Evolutionary conservation across 2,329 filamentous ascomycete genomes (phyloP), one percentile per base, ranked within the genome.

Genomic region (Elsinoe australis): DNA sequence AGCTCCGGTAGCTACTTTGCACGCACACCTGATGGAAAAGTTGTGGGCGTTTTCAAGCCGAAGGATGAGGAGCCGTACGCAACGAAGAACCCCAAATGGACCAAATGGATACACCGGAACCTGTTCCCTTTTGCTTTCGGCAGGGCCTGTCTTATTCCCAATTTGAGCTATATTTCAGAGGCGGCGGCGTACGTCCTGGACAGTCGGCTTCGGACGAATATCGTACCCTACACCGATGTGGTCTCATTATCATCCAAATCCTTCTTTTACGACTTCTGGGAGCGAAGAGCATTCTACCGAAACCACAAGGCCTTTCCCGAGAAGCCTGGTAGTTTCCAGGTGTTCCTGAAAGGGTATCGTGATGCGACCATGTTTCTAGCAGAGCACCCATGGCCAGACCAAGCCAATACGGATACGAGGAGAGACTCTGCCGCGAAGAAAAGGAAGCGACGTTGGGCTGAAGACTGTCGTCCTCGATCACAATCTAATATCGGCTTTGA

Each of bases 11-110:
- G 89, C 66, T 98, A 98, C 70, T 98, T 98, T 74, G 92, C 92
- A 19, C 78, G 89, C 51, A 94, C 95, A 59, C 79, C 79, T 1
- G 83, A 90, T 49, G 92, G 92, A 45, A 95, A 94, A 70, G 87
- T 95, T 12, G 87, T 98, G 3, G 92, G 89, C 28, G 92, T 98
- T 3, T 98, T 98, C 71, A 98, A 98, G 66, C 92, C 92, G 33
- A 98, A 98, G 68, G 92, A 98, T 58, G 92, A 98, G 69, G 94
- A 98, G 66, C 92, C 92, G 1, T 98, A 95, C 62, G 92, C 92
- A 1, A 92, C 87, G 24, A 85, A 87, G 57, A 98, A 98, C 62
- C 92, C 92, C 4, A 98, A 98, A 65, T 96, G 90, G 90, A 96
- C 94, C 58, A 98, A 98, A 68, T 98, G 92, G 92, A 89, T 98